Evolutionary conservation across 352 stramenopile genomes (phyloP), one percentile per base, ranked within the genome.

Genomic region (Globisporangium iwayamae): DNA sequence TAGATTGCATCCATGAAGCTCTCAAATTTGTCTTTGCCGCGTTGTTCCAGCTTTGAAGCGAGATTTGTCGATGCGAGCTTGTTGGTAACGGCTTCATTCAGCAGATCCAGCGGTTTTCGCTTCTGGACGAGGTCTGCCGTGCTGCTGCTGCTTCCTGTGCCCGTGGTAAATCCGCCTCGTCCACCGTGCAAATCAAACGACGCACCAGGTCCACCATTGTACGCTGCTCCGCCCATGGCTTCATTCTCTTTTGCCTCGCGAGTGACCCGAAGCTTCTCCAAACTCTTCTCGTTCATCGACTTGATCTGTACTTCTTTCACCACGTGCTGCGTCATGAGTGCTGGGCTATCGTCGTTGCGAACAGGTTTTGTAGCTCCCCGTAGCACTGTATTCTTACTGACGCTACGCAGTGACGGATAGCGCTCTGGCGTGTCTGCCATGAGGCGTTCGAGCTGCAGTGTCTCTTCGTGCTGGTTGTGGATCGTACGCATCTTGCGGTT

Each of bases 281-380:
- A 70, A 14, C 87, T 90, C 63, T 88, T 84, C 30, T 91, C 78
- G 66, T 91, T 92, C 52, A 96, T 87, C 22, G 92, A 84, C 66
- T 96, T 96, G 62, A 97, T 96, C 66, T 96, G 80, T 25, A 97
- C 90, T 56, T 96, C 83, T 63, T 93, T 90, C 20, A 96, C 89
- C 14, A 92, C 77, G 18, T 95, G 75, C 59, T 91, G 76, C 20
- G 88, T 79, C 66, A 84, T 75, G 2, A 89, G 54, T 9, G 79
- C 66, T 0, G 83, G 81, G 16, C 71, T 76, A 28, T 78, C 77
- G 53, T 93, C 85, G 18, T 89, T 89, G n/a, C 81, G 76, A 58
- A 90, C 81, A 51, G 79, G 79, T 47, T 84, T 87, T 0, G 74
- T 90, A 13, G 81, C 71, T 18, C 83, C 78, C n/a, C 81, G 72